A percentile compares a stretch with the other conserved stretches of the same genome.
These are phyloP conservation scores for Phytophthora colocasiae DNA, from an alignment of 352 stramenopile genomes.

Conservation along the genomic window DNA sequence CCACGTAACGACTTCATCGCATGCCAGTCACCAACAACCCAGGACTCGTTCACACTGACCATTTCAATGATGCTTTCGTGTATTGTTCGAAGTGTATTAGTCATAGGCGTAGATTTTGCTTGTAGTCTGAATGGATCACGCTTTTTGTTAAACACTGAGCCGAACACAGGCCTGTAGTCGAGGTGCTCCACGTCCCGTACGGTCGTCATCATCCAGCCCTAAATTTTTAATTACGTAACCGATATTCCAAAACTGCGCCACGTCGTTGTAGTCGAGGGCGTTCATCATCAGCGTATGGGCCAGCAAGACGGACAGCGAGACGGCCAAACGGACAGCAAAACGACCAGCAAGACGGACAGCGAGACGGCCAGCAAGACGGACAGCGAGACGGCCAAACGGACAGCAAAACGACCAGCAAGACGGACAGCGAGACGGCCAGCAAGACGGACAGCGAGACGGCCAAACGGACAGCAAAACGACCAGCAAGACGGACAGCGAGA, in stretches of 20 bases:
- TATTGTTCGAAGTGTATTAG: not conserved
- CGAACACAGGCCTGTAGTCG: not conserved
- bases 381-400: too few species aligned
- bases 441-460: too few species aligned
- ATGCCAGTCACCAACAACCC: not conserved
- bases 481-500: too few species aligned
- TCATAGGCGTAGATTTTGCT: not conserved
- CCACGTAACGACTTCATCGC: not conserved
- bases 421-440: too few species aligned
- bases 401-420: too few species aligned
- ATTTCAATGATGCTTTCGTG: not conserved
- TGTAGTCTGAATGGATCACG: not conserved
- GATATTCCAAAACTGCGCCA: not conserved
- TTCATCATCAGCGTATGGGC: too few species aligned
- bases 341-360: too few species aligned
- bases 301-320: too few species aligned
- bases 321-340: too few species aligned
- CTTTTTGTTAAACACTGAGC: not conserved
- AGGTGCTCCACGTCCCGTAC: not conserved
- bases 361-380: too few species aligned
- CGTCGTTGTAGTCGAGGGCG: not conserved
- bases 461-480: too few species aligned
- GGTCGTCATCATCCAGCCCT: not conserved
- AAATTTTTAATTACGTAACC: not conserved
- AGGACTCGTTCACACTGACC: not conserved